A percentile compares a stretch with the other conserved stretches of the same genome.
These are phyloP conservation scores for Pythium brassicae DNA, from an alignment of 352 stramenopile genomes.

Conservation along the genomic window DNA sequence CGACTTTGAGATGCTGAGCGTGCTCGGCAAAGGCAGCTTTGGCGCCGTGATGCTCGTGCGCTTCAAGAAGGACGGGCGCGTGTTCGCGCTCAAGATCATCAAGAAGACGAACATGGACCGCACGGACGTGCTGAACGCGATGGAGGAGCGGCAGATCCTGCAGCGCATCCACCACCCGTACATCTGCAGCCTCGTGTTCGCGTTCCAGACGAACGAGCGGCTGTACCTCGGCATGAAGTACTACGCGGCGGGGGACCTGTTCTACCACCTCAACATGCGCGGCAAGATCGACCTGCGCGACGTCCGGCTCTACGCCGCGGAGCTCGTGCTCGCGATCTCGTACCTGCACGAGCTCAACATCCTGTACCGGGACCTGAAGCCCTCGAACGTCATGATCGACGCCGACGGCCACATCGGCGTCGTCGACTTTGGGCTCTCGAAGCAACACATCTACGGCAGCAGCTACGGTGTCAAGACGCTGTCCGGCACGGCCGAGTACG, in stretches of 20 bases:
- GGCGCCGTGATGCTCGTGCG: slow-evolving; percentile 86
- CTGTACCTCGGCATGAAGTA: slow-evolving; percentile 90
- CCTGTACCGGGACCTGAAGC: slow-evolving; percentile 84
- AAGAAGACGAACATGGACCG: slow-evolving; percentile 88
- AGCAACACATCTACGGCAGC: slow-evolving; percentile 86
- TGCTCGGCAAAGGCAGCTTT: slow-evolving; percentile 84
- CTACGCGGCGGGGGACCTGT: slow-evolving; percentile 83
- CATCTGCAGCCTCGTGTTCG: slow-evolving; percentile 84
- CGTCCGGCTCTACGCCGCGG: slow-evolving; percentile 72
- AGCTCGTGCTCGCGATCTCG: slow-evolving; percentile 85
- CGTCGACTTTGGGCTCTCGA: slow-evolving; percentile 86
- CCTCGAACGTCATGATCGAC: slow-evolving; percentile 89
- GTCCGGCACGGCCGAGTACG: slow-evolving; percentile 84
- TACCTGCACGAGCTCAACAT: slow-evolving; percentile 90
- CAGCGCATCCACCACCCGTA: slow-evolving; percentile 87
- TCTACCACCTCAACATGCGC: slow-evolving; percentile 87
- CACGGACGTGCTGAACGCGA: slow-evolving; percentile 79
- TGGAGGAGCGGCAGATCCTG: slow-evolving; percentile 87
- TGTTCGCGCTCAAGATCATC: slow-evolving; percentile 89
- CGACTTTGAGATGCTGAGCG: slow-evolving; percentile 89
- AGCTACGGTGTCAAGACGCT: slow-evolving; percentile 84
- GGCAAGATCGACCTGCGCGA: slow-evolving; percentile 60
- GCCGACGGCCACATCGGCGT: slow-evolving; percentile 85
- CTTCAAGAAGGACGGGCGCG: slow-evolving; percentile 84
- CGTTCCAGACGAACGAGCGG: slow-evolving; percentile 86